Conservation (phyloP, 73 alveolate genomes). For the Paramecium primaurelia region DNA sequence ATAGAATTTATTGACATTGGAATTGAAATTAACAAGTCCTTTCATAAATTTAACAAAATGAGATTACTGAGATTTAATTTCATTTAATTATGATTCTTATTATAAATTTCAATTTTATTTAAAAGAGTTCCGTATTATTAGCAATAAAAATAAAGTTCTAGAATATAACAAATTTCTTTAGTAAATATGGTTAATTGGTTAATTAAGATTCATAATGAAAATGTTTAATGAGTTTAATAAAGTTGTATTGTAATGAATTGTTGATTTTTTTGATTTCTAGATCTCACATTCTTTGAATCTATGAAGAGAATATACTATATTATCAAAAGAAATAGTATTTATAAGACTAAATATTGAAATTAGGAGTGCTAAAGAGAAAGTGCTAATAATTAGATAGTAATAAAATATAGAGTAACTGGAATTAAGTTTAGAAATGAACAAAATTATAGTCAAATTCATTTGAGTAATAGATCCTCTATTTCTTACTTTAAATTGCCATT, state of each 20-base stretch:
- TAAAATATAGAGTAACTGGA: background rate
- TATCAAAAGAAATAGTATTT: background rate
- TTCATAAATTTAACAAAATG: background rate
- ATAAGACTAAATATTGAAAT: background rate
- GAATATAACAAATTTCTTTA: background rate
- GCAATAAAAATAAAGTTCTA: background rate
- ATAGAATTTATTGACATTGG: background rate
- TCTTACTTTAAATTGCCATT: background rate
- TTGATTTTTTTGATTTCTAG: background rate
- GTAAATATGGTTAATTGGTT: background rate
- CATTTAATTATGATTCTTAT: background rate
- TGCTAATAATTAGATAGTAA: background rate
- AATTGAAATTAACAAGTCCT: background rate
- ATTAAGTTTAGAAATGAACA: background rate
- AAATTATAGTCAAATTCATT: constrained; percentile 19
- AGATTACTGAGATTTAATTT: background rate
- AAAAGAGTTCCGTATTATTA: background rate
- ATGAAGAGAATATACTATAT: background rate
- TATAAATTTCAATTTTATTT: background rate
- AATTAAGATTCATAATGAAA: background rate
- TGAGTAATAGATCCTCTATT: background rate
- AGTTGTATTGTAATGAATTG: background rate
- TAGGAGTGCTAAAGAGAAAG: background rate
- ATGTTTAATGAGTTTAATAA: background rate
- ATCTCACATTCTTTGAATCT: background rate